Evolutionary conservation across 495 filamentous ascomycete genomes (phyloP), one percentile per base, ranked within the genome.

Genomic region (Cryomyces minteri): DNA sequence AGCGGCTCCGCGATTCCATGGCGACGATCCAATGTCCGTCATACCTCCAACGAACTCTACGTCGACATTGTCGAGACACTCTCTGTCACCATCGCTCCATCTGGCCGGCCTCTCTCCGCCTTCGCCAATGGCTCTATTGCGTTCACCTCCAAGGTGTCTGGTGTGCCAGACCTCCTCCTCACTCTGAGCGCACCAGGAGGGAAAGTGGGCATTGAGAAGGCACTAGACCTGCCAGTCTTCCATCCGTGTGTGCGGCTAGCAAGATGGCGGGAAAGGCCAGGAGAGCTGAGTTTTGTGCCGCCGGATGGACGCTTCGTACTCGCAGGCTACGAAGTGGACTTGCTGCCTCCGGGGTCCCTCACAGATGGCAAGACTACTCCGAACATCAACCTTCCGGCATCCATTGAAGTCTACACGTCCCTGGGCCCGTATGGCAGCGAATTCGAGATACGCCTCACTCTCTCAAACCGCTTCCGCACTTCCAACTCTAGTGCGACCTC

Each of bases 1-100:
- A 46, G 48, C 25, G 52, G 48, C 36, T 38, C 70, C 68, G 68
- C 78, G 8, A 79, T 83, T 43, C 87, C 87, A 5, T 99, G 90
- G 90, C 75, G 90, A 40, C 73, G 86, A 31, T 73, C 86, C 33
- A 92, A 90, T 55, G 90, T 99, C 45, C 77, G 86, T 6, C 92
- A 99, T 60, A 96, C 88, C 5, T 88, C 82, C 41, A 96, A 95
- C 62, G 88, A 96, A 61, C 73, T 99, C 32, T 96, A 99, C 60
- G 90, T 94, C 37, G 90, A 99, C 60, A 73, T 99, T 2, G 73
- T 99, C 39, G 90, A 99, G 65, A 82, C 83, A 4, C 71, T 99
- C 0, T 76, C 76, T 0, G 82, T 94, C 4, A 90, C 77, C 1
- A 71, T 95, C 43, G 85, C 90, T 0, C 90, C 90, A 0, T 94